phyloP scores from a whole-genome alignment of 2,329 filamentous ascomycete genomes.

The Fusarium siculi region DNA sequence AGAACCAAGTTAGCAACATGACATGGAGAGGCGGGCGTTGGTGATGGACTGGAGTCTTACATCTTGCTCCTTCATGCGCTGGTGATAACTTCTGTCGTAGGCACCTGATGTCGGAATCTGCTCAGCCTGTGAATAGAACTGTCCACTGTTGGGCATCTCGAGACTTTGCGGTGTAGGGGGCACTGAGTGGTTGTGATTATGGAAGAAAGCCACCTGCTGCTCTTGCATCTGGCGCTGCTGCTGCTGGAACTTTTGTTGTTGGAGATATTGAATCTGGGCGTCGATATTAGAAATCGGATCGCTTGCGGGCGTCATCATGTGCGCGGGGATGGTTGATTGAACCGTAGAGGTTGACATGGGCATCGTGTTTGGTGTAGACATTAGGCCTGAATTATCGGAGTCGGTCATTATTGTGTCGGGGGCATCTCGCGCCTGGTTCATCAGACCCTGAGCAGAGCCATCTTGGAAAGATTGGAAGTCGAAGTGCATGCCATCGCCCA shows the following conservation, averaged over 20 bases:
- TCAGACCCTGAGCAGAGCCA: slow-evolving; percentile 48
- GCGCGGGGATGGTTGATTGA: slow-evolving; percentile 59
- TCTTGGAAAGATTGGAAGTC: slow-evolving; percentile 68
- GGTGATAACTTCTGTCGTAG: slow-evolving; percentile 72
- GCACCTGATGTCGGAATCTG: slow-evolving; percentile 65
- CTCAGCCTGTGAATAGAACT: slow-evolving; percentile 70
- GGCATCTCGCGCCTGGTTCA: slow-evolving; percentile 46
- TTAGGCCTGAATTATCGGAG: slow-evolving; percentile 45
- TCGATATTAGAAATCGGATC: slow-evolving; percentile 70
- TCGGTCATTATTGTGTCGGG: slow-evolving; percentile 52
- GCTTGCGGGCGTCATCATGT: slow-evolving; percentile 57
- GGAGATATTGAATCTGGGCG: slow-evolving; percentile 73
- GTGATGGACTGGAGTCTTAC: slow-evolving; percentile 52
- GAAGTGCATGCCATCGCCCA: slow-evolving; percentile 67
- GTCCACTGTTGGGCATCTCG: slow-evolving; percentile 70
- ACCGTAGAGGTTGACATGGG: slow-evolving; percentile 59
- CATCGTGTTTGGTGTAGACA: slow-evolving; percentile 48
- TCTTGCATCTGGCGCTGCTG: slow-evolving; percentile 69
- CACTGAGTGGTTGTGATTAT: slow-evolving; percentile 68
- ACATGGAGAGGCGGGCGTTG: not conserved
- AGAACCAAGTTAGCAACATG: slow-evolving; percentile 30
- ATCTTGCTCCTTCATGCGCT: slow-evolving; percentile 75
- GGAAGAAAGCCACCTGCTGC: slow-evolving; percentile 66
- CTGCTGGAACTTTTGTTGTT: slow-evolving; percentile 71
- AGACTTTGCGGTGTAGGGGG: slow-evolving; percentile 85